Evolutionary conservation across 208 protist genomes (phyloP).

Genomic region (Blechomonas ayalai): DNA sequence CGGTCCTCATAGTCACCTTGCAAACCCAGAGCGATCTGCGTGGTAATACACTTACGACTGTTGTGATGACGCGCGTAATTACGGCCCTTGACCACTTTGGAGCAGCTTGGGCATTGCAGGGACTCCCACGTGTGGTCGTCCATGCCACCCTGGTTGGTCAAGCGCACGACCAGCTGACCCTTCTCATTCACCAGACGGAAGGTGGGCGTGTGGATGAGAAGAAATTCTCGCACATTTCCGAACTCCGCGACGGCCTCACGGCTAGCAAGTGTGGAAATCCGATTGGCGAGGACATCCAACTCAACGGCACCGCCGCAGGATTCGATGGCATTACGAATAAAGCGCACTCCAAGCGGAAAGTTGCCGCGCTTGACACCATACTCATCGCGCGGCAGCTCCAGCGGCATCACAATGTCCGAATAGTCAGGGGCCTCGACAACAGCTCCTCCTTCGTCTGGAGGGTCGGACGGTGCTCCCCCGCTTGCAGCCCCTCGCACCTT

Average conservation of each 20-base stretch:
- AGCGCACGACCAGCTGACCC: conserved; percentile 70
- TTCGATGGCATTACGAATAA: conserved; percentile 78
- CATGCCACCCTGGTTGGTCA: conserved; percentile 5
- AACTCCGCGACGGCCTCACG: conserved; percentile 72
- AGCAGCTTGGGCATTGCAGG: conserved; percentile 75
- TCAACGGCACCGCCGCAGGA: conserved; percentile 82
- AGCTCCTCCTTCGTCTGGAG: background rate
- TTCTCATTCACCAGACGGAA: conserved; percentile 72
- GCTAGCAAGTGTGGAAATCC: conserved; percentile 71
- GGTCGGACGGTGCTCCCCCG: background rate
- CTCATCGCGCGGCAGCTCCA: conserved; percentile 86
- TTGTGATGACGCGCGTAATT: conserved; percentile 84
- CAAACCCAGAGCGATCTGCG: conserved; percentile 80
- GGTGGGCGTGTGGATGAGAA: conserved; percentile 84
- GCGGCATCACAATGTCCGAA: conserved; percentile 81
- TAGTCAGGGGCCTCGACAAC: conserved; percentile 25
- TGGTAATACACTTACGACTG: conserved; percentile 75
- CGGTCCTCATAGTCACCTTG: conserved; percentile 54
- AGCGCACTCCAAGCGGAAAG: conserved; percentile 85
- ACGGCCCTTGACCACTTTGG: conserved; percentile 72
- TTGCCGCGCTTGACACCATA: conserved; percentile 84
- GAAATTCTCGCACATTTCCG: conserved; percentile 85
- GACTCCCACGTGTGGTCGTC: conserved; percentile 74
- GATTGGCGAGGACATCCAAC: conserved; percentile 79
- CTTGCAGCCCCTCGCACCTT: conserved; percentile 22